Conservation (phyloP, 495 filamentous ascomycete genomes). For the Bacidia gigantensis region DNA sequence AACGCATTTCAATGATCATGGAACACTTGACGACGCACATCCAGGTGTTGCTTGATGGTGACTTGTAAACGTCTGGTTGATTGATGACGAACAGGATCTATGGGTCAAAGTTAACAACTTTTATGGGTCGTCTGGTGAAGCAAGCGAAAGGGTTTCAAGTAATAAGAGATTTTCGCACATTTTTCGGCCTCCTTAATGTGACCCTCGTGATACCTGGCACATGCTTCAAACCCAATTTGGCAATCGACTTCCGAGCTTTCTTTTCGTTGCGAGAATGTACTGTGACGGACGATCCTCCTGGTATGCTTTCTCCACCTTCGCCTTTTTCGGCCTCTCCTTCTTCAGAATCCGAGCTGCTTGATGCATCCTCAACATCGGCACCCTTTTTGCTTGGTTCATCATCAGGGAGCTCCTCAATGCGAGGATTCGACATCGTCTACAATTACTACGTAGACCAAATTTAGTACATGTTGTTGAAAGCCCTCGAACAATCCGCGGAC, state of each 20-base stretch:
- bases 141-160: neutral
- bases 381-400: conserved; percentile 63
- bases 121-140: neutral
- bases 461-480: no score
- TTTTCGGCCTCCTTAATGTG: conserved; percentile 94
- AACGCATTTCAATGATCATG: conserved; percentile 4
- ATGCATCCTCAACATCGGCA: conserved; percentile 63
- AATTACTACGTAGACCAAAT: no score
- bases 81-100: conserved; percentile 99
- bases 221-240: conserved; percentile 92
- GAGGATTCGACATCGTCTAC: conserved; percentile 75
- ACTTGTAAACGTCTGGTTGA: conserved; percentile 98
- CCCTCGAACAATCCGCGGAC: no score
- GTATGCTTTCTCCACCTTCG: conserved; percentile 48
- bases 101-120: neutral
- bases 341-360: conserved; percentile 64
- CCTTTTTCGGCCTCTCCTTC: conserved; percentile 49
- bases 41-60: conserved; percentile 94
- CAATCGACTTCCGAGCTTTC: conserved; percentile 97
- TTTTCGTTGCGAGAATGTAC: conserved; percentile 99
- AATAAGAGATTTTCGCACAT: conserved; percentile 46
- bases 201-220: conserved; percentile 96
- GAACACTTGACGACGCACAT: conserved; percentile 53
- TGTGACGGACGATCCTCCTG: conserved; percentile 71
- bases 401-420: conserved; percentile 93